Percentiles rank a stretch among this genome's conserved stretches.
These are phyloP conservation scores for Protomyces pachydermus DNA, from an alignment of 1,139 yeast species.

Conservation along the genomic window DNA sequence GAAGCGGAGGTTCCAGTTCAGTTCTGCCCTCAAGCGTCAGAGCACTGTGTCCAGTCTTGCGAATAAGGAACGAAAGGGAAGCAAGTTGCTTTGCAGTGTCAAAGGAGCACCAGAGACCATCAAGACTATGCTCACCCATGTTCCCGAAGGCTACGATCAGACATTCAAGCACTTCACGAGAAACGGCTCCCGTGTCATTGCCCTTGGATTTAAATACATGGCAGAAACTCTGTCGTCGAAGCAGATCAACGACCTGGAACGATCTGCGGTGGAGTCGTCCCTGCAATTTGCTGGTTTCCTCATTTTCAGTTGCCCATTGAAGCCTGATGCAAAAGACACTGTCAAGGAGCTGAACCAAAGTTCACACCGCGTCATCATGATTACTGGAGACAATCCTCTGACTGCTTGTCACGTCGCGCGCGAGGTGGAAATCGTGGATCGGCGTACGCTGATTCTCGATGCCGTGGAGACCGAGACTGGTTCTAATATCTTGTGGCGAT, in stretches of 20 bases:
- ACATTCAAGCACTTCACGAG: conserved; percentile 87
- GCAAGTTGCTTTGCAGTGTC: conserved; percentile 69
- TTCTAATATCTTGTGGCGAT: conserved; percentile 73
- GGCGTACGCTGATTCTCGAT: conserved; percentile 80
- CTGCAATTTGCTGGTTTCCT: conserved; percentile 85
- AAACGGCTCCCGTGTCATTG: conserved; percentile 93
- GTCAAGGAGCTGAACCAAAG: conserved; percentile 91
- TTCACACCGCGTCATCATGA: conserved; percentile 92
- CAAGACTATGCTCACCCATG: conserved; percentile 62
- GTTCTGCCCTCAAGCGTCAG: conserved; percentile 92
- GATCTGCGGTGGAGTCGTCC: conserved; percentile 71
- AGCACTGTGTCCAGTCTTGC: conserved; percentile 72
- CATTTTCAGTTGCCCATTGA: conserved; percentile 95
- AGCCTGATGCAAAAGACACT: conserved; percentile 84
- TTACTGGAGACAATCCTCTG: conserved; percentile 97
- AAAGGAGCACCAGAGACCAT: conserved; percentile 99
- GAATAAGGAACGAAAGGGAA: conserved; percentile 39
- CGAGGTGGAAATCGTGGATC: conserved; percentile 80
- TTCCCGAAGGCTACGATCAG: conserved; percentile 78
- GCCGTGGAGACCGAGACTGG: conserved; percentile 54
- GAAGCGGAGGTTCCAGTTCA: conserved; percentile 91
- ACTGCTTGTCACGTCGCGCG: conserved; percentile 98
- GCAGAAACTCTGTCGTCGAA: conserved; percentile 41
- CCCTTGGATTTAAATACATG: conserved; percentile 77
- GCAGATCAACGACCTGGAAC: conserved; percentile 42